These are phyloP conservation scores for Phytophthora hibernalis DNA, from an alignment of 352 stramenopile genomes.

Conservation along the genomic window DNA sequence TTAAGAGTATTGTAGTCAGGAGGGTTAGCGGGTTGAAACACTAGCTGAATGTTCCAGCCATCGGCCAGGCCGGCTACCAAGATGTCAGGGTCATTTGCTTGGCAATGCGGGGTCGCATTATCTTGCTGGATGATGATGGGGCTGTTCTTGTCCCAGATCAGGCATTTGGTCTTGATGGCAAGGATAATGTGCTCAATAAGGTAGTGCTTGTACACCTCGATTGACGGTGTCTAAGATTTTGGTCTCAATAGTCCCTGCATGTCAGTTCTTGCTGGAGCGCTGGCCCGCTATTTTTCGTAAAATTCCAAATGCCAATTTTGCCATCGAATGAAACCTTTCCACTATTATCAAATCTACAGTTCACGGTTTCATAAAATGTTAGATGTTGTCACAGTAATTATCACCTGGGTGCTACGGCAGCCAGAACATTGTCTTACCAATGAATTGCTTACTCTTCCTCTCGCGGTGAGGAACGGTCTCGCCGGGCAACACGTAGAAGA, in stretches of 20 bases:
- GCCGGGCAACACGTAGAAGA: constrained; percentile 19
- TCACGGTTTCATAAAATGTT: not conserved
- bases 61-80: not conserved
- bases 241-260: not conserved
- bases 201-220: not conserved
- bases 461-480: constrained; percentile 16
- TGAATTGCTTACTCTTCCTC: constrained; percentile 27
- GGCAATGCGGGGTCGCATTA: not conserved
- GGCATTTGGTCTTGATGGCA: constrained; percentile 2
- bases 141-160: not conserved
- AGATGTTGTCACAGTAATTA: not conserved
- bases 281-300: constrained; percentile 3
- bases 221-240: constrained; percentile 7
- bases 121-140: constrained; percentile 8
- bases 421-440: constrained; percentile 36
- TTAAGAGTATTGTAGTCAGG: constrained; percentile 1
- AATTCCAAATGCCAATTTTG: constrained; percentile 9
- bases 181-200: constrained; percentile 1
- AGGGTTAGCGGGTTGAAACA: constrained; percentile 7
- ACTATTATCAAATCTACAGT: constrained; percentile 4
- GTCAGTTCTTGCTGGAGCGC: not conserved
- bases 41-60: constrained; percentile 2
- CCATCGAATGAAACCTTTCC: constrained; percentile 13
- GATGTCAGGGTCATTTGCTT: not conserved
- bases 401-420: constrained; percentile 23